Evolutionary conservation across 805 yeast genomes (phyloP).

Genomic region (Lipomyces spencermartinsiae): DNA sequence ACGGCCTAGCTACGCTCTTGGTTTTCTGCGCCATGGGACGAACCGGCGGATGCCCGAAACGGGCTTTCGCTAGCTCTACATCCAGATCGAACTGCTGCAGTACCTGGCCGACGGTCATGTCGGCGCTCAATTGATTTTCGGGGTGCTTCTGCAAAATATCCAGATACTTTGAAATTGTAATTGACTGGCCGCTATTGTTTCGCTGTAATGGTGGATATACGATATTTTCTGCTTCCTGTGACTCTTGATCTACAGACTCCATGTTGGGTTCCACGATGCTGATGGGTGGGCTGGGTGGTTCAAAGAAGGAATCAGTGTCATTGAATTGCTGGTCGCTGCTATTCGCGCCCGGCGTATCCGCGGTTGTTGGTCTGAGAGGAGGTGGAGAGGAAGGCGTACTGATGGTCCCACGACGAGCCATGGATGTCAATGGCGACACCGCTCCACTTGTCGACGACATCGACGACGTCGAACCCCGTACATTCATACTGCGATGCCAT

Average conservation of each 20-base stretch:
- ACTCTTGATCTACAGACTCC: neutral
- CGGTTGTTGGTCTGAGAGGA: neutral
- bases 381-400: neutral
- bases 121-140: constrained; percentile 2
- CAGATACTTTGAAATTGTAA: neutral
- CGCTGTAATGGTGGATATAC: neutral
- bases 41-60: constrained; percentile 18
- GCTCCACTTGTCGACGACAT: constrained; percentile 2
- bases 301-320: neutral
- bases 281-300: neutral
- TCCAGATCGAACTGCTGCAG: constrained; percentile 22
- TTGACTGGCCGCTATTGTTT: neutral
- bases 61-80: constrained; percentile 21
- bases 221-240: neutral
- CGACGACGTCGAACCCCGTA: neutral
- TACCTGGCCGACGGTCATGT: constrained; percentile 5
- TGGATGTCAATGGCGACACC: neutral
- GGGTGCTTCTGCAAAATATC: neutral
- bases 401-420: neutral
- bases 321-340: neutral
- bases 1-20: neutral
- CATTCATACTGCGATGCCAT: neutral
- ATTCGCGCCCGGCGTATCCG: neutral
- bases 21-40: neutral
- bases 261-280: neutral